phyloP scores from a whole-genome alignment of 148 eudicot species.

The Cornus controversa region DNA sequence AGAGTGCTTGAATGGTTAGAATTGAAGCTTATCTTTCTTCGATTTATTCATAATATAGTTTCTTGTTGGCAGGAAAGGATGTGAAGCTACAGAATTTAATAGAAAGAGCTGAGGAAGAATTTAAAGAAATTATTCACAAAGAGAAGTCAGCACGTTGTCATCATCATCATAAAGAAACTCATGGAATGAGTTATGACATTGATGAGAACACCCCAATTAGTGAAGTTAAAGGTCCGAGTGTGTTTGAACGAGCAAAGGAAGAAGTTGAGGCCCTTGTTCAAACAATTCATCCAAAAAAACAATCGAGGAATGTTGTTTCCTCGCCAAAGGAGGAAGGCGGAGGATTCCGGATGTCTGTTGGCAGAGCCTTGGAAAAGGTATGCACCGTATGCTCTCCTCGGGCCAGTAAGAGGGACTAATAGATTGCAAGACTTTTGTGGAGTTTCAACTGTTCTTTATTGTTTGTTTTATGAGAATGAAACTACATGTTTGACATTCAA shows the following conservation, averaged over 20 bases:
- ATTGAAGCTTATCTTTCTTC: neutral
- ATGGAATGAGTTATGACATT: constrained; percentile 35
- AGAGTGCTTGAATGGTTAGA: neutral
- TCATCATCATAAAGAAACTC: constrained; percentile 43
- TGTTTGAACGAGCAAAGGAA: constrained; percentile 55
- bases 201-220: constrained; percentile 33
- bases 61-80: constrained; percentile 21
- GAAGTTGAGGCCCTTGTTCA: constrained; percentile 50
- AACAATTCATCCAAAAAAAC: constrained; percentile 42
- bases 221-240: constrained; percentile 49
- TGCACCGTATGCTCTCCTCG: constrained; percentile 46
- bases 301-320: constrained; percentile 2
- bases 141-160: constrained; percentile 20
- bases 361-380: constrained; percentile 39
- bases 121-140: constrained; percentile 10
- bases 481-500: neutral
- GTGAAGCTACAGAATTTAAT: constrained; percentile 26
- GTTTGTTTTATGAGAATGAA: neutral
- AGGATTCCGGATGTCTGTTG: constrained; percentile 10
- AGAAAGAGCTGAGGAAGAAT: constrained; percentile 26
- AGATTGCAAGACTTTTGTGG: neutral
- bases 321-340: constrained; percentile 36
- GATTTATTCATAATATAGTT: neutral
- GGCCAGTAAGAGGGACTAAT: constrained; percentile 36
- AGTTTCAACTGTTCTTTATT: neutral